Evolutionary conservation across 164 flowering plant species (phyloP), one percentile per base, ranked within the genome.

Genomic region (Vitis rotundifolia): DNA sequence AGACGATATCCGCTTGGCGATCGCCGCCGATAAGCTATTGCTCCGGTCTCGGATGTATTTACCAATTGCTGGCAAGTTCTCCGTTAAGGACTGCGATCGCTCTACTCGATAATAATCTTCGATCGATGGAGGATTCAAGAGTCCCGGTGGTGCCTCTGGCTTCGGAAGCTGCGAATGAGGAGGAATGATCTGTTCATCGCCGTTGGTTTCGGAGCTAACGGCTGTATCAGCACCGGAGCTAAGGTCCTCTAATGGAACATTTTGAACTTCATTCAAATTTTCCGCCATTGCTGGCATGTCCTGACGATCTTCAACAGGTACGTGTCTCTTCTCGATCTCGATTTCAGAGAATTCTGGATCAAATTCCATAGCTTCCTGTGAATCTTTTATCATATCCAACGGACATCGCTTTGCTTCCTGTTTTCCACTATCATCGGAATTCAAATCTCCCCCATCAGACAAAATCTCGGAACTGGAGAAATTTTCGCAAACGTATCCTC

Each of bases 31-130:
- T 47, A 90, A 71, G 75, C 81, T 84, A 75, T 77, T 84, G 81
- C 92, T 80, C 56, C 88, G 76, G 15, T 90, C 89, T 2, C 85
- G 82, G 59, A 92, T 59, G 81, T 71, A 87, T 62, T 85, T 85
- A 19, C 91, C 90, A 59, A 91, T 78, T 16, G 94, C 77, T 61
- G 90, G 83, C 64, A 80, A 15, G 13, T 9, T 57, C 47, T 77
- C 80, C 59, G 75, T 37, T 29, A 69, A 8, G 3, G 79, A 69
- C 2, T 68, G 63, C 16, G 81, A 77, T 18, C 84, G 74, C 2
- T 71, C 68, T 11, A 74, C 69, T n/a, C 8, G 56, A 28, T 57
- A 48, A 9, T 18, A 13, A 14, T 76, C 73, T 5, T 61, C 65
- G 12, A 11, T 49, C 12, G 22, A 11, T 53, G 29, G 49, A 15